phyloP scores from a whole-genome alignment of 1,139 yeast species.

The Blastobotrys serpentis region DNA sequence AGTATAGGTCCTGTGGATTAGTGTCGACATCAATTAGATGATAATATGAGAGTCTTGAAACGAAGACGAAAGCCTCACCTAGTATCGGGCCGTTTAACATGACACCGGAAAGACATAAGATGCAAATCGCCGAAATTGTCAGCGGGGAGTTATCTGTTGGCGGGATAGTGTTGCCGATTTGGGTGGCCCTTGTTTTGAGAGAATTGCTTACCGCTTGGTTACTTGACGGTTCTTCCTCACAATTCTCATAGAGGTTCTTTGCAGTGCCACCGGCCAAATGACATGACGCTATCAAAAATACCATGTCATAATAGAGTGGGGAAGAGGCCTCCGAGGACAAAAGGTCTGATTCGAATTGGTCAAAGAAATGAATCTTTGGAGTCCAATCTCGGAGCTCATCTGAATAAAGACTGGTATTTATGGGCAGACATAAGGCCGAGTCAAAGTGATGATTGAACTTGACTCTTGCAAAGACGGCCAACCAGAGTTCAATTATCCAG shows the following conservation, averaged over 20 bases:
- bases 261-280: conserved; percentile 8
- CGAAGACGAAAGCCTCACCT: conserved; percentile 9
- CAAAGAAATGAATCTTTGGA: conserved; percentile 21
- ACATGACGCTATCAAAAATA: conserved; percentile 4
- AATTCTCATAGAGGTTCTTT: conserved; percentile 7
- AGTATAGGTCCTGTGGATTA: not conserved
- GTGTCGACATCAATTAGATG: not conserved
- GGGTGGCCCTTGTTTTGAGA: not conserved
- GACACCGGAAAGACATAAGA: conserved; percentile 8
- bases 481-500: conserved; percentile 20
- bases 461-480: conserved; percentile 2
- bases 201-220: not conserved
- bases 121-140: conserved; percentile 4
- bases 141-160: conserved; percentile 6
- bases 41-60: not conserved
- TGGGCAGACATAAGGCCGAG: conserved; percentile 25
- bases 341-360: conserved; percentile 24
- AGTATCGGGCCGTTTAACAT: conserved; percentile 6
- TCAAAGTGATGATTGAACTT: conserved; percentile 17
- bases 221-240: not conserved
- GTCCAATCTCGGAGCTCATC: conserved; percentile 23
- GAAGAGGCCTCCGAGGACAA: conserved; percentile 14
- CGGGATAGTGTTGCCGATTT: conserved; percentile 5
- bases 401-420: conserved; percentile 21
- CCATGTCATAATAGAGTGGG: conserved; percentile 13